Base-by-base conservation (phyloP, 768 basidiomycete genomes). In the Heimioporus sp. region DNA sequence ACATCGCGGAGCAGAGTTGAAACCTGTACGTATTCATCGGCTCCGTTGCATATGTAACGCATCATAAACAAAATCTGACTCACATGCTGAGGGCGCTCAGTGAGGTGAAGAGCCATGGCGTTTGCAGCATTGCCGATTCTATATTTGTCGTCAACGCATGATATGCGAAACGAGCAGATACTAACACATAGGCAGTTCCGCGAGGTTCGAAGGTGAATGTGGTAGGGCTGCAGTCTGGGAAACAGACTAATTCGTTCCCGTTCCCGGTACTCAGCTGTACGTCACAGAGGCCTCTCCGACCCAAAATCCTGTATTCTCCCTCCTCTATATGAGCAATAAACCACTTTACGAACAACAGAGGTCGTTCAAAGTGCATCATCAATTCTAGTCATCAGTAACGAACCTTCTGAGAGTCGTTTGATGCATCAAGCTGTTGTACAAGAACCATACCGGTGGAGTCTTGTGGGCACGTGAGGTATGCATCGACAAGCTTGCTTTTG, bases 101-200 rank as follows among this genome's bases (percentile, higher is more conserved):
- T 8, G 17, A 30, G 12, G 5, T 55, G 24, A 13, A 55, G 31
- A 13, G 38, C 46, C 7, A 32, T 53, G 15, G 46, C 51, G 8
- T 40, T 43, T 12, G 0, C 36, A 41, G 43, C 34, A 35, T 53
- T 53, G 30, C 54, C 51, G 15, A 55, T 17, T 16, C 43, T 43
- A 11, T 31, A 5, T 17, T 6, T n/a, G 19, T 12, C 30, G n/a
- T 31, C 15, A 31, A 3, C 2, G 4, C 10, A 6, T 17, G 15
- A 30, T 10, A 43, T 19, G 16, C 3, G n/a, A 30, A 43, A 5
- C 10, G 7, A 28, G 24, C 5, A 15, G n/a, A n/a, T 9, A 16
- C 41, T 28, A 8, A 42, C 24, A 42, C 41, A 8, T 28, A 42
- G 5, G 24, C 16, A 42, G 24, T 30, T 17, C 30, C 30, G 5